These are phyloP conservation scores for Boletus fagicola DNA, from an alignment of 768 basidiomycete genomes.

Conservation along the genomic window DNA sequence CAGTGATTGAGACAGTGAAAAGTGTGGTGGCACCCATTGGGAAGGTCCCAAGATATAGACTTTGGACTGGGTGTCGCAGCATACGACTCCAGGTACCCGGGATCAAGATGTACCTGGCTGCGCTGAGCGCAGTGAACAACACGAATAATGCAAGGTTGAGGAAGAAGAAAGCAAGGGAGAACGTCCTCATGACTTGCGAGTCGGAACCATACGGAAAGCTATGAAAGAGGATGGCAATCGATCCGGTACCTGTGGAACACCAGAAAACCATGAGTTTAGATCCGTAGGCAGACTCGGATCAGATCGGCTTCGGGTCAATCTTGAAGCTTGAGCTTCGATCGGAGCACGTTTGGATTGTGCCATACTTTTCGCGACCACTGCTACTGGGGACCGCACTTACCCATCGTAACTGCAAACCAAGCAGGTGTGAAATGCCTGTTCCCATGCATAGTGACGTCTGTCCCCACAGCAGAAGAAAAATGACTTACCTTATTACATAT, in stretches of 20 bases:
- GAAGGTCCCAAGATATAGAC: slow-evolving; percentile 46
- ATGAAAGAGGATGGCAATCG: slow-evolving; percentile 54
- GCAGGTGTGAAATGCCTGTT: slow-evolving; percentile 51
- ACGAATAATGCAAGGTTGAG: slow-evolving; percentile 56
- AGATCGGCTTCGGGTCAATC: background rate
- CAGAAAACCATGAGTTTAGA: background rate
- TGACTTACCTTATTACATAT: slow-evolving; percentile 37
- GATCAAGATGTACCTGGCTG: slow-evolving; percentile 52
- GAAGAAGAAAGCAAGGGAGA: slow-evolving; percentile 55
- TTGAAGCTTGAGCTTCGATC: background rate
- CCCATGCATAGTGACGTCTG: background rate
- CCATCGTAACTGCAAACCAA: slow-evolving; percentile 59
- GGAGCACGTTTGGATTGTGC: background rate
- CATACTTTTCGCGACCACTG: background rate
- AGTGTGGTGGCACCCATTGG: slow-evolving; percentile 65
- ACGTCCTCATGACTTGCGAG: slow-evolving; percentile 38
- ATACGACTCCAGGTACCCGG: slow-evolving; percentile 51
- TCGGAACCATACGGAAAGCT: slow-evolving; percentile 53
- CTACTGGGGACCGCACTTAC: slow-evolving; percentile 25
- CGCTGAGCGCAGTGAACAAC: slow-evolving; percentile 43
- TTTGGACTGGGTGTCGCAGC: slow-evolving; percentile 48
- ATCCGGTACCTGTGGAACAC: slow-evolving; percentile 42
- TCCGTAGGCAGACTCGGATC: background rate
- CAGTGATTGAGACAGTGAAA: slow-evolving; percentile 47
- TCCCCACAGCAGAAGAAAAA: background rate